Base-by-base conservation (phyloP, 176 grass and related monocot genomes). In the Rhipidocladum racemiflorum region DNA sequence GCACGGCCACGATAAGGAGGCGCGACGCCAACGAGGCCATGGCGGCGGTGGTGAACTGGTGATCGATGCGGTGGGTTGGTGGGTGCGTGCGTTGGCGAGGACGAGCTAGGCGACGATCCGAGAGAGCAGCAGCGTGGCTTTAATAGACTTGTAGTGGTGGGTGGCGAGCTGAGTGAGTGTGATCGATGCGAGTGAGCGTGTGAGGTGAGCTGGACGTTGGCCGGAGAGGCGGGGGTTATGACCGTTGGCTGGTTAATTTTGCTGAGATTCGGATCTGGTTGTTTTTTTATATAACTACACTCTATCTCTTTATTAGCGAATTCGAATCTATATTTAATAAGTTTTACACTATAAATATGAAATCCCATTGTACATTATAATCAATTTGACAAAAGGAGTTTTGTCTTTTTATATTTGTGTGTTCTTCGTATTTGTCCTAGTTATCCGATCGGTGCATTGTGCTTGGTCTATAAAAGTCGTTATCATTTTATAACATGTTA, bases 71-170 rank as follows among this genome's bases (percentile, higher is more conserved):
- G 6, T 12, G 28, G 39, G 50, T 46, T 11, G 29, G 59, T 68
- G 15, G 60, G 38, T 25, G 48, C 16, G 40, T 28, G 70, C 17
- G 44, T 9, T 83, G 86, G 64, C n/a, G 68, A 74, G 69, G 40
- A 46, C 43, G 72, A 54, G 14, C 45, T 48, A 15, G 65, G 63
- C 30, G 70, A 39, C 29, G 79, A 65, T 83, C 87, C 61, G 76
- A 16, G 45, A 48, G 45, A 48, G 4, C 21, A 24, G 11, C 72
- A 48, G 14, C 4, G 45, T 1, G 88, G 56, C 83, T 89, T 89
- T 85, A 89, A 85, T 89, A 81, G 71, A 81, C 63, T 81, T 72
- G 77, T 81, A 89, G 71, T 85, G 78, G 88, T 89, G 74, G 87
- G 77, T 89, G 87, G 76, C 49, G 61, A 75, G 15, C 39, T 9